These are phyloP conservation scores for Salix arbutifolia DNA, from an alignment of 345 rosid species.

Conservation along the genomic window DNA sequence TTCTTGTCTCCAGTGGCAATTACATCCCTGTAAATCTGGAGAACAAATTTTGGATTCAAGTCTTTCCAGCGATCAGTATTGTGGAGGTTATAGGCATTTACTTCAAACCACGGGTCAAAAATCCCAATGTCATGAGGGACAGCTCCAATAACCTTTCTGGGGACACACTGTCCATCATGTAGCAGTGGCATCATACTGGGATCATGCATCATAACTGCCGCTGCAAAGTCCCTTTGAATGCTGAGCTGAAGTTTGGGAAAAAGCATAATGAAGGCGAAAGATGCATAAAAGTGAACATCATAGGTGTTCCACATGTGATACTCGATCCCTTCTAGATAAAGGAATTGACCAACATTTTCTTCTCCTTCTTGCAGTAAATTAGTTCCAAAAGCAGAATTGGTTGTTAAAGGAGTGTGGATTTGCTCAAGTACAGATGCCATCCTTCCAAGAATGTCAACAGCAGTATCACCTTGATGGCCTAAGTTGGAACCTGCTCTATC, in stretches of 20 bases:
- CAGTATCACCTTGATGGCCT: slow-evolving; percentile 41
- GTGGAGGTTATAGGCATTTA: slow-evolving; percentile 66
- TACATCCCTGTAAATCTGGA: slow-evolving; percentile 86
- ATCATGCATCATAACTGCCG: slow-evolving; percentile 90
- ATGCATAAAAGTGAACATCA: slow-evolving; percentile 90
- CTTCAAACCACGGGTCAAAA: slow-evolving; percentile 86
- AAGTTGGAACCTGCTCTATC: slow-evolving; percentile 47
- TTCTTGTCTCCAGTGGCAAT: slow-evolving; percentile 78
- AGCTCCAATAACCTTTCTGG: slow-evolving; percentile 85
- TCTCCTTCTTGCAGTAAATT: slow-evolving; percentile 84
- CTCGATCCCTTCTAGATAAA: slow-evolving; percentile 84
- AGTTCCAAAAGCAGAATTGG: slow-evolving; percentile 83
- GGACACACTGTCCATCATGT: slow-evolving; percentile 54
- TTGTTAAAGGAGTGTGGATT: slow-evolving; percentile 54
- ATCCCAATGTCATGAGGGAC: slow-evolving; percentile 92
- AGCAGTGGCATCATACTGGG: slow-evolving; percentile 61
- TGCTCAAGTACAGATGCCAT: slow-evolving; percentile 62
- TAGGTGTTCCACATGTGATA: slow-evolving; percentile 96
- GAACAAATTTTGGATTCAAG: slow-evolving; percentile 89
- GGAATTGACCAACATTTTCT: slow-evolving; percentile 93
- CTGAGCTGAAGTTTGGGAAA: slow-evolving; percentile 90
- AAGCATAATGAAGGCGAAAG: slow-evolving; percentile 77
- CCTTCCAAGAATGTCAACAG: slow-evolving; percentile 62
- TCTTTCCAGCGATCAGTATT: slow-evolving; percentile 87
- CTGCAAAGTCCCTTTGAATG: slow-evolving; percentile 88